These are phyloP conservation scores for Solanum arcanum DNA, from an alignment of 257 asterid genomes.

Conservation along the genomic window DNA sequence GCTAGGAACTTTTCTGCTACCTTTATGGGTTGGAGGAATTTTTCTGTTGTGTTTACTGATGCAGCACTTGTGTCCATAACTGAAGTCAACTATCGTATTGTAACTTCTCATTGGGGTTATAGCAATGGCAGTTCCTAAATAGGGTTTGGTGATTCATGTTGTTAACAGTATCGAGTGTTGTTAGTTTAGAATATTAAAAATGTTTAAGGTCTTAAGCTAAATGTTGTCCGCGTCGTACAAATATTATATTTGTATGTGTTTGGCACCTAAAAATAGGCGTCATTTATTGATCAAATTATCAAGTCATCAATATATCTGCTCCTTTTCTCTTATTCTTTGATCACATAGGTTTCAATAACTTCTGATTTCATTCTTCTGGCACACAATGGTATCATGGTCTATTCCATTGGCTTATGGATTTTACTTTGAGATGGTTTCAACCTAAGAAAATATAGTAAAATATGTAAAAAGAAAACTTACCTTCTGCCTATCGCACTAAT, in stretches of 20 bases:
- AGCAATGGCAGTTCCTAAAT: neutral
- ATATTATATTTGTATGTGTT: neutral
- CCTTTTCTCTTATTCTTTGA: neutral
- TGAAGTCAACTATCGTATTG: neutral
- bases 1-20: neutral
- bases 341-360: neutral
- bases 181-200: neutral
- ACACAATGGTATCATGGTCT: neutral
- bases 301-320: neutral
- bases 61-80: neutral
- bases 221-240: neutral
- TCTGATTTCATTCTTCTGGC: neutral
- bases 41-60: neutral
- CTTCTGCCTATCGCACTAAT: neutral
- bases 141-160: neutral
- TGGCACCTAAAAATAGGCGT: neutral
- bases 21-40: neutral
- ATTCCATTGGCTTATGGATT: neutral
- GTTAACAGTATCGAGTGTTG: neutral
- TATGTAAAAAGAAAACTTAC: neutral
- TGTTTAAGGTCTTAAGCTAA: neutral
- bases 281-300: neutral
- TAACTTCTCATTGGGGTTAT: neutral
- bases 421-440: neutral
- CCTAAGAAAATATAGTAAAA: neutral